Conservation (phyloP, 768 basidiomycete species). For the Asterophora parasitica region DNA sequence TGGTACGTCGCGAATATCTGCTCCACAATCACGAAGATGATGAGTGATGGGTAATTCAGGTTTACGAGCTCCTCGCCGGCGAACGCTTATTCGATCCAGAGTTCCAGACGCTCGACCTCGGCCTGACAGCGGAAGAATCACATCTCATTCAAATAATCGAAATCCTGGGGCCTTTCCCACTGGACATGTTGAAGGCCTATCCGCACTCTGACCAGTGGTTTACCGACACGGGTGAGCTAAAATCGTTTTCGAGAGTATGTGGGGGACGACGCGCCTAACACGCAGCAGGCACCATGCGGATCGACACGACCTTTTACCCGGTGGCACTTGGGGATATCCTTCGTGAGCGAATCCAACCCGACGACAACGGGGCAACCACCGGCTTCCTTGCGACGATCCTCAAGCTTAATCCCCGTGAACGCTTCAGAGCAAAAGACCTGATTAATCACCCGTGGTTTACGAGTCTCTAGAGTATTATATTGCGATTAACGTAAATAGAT, state of each 20-base stretch:
- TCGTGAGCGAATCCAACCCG: slow-evolving; percentile 10
- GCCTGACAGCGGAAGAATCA: slow-evolving; percentile 22
- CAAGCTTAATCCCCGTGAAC: slow-evolving; percentile 16
- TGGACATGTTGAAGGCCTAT: slow-evolving; percentile 15
- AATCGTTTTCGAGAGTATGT: background rate
- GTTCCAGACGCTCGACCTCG: slow-evolving; percentile 23
- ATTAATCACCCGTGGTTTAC: slow-evolving; percentile 22
- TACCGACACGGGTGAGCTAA: slow-evolving; percentile 18
- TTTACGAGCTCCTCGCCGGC: slow-evolving; percentile 20
- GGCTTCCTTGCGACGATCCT: slow-evolving; percentile 17
- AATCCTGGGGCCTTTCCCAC: slow-evolving; percentile 19
- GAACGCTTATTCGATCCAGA: slow-evolving; percentile 20
- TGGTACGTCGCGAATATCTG: slow-evolving; percentile 11
- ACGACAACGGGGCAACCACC: slow-evolving; percentile 13
- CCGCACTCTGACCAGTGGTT: slow-evolving; percentile 19
- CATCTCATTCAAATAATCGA: slow-evolving; percentile 26
- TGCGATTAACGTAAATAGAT: background rate
- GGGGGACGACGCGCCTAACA: too few species aligned
- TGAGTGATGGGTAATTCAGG: slow-evolving; percentile 1
- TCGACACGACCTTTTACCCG: slow-evolving; percentile 24
- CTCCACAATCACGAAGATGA: too few species aligned
- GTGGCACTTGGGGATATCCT: slow-evolving; percentile 17
- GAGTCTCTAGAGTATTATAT: background rate
- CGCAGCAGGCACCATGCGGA: slow-evolving; percentile 12
- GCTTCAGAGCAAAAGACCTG: slow-evolving; percentile 14